These are phyloP conservation scores for Fraxinus floribunda DNA, from an alignment of 305 asterid species.

Conservation along the genomic window DNA sequence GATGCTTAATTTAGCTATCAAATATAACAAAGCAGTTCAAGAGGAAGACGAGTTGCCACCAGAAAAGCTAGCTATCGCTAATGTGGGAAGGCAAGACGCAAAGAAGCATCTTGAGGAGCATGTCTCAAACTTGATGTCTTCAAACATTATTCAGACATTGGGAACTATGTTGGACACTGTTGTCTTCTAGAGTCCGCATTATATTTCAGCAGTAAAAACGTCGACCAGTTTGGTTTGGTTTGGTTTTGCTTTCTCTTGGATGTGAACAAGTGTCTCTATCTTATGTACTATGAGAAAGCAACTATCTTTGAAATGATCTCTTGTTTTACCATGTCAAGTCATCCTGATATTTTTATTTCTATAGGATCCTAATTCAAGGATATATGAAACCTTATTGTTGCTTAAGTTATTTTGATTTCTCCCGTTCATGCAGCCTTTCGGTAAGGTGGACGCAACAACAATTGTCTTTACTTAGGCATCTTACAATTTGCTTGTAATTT, in stretches of 20 bases:
- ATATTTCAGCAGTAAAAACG: not conserved
- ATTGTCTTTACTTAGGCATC: not conserved
- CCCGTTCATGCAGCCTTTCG: not conserved
- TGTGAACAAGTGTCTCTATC: not conserved
- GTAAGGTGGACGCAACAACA: not conserved
- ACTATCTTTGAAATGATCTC: not conserved
- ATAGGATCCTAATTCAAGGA: not conserved
- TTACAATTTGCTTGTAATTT: not conserved
- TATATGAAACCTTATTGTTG: not conserved
- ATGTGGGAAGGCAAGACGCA: constrained; percentile 96
- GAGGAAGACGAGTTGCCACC: constrained; percentile 96
- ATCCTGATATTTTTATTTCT: constrained; percentile 10
- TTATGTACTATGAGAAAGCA: not conserved
- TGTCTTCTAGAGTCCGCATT: constrained; percentile 51
- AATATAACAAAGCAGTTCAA: constrained; percentile 92
- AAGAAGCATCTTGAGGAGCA: constrained; percentile 98
- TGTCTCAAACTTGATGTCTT: constrained; percentile 90
- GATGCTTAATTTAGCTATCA: constrained; percentile 77
- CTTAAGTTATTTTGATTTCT: not conserved
- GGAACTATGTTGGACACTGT: constrained; percentile 98
- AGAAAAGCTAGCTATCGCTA: constrained; percentile 89
- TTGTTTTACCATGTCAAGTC: constrained; percentile 5
- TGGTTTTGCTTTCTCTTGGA: not conserved
- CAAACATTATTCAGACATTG: constrained; percentile 88
- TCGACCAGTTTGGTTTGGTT: not conserved